A percentile compares a stretch with the other conserved stretches of the same genome.
phyloP scores from a whole-genome alignment of 805 yeast species.

The Alloascoidea africana region DNA sequence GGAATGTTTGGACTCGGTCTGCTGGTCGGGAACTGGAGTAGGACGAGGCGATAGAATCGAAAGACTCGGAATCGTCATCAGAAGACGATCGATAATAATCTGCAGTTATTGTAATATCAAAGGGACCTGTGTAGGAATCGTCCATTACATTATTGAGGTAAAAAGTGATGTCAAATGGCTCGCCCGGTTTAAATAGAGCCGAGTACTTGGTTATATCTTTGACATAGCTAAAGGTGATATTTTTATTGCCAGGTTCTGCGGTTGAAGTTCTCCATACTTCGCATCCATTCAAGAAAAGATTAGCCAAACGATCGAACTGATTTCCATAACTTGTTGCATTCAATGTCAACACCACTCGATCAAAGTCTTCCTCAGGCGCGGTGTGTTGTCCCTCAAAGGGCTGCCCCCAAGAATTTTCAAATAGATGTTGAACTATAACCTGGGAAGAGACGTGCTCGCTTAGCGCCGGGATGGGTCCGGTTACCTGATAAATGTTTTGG shows the following conservation, averaged over 20 bases:
- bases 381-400: constrained; percentile 17
- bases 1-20: constrained; percentile 9
- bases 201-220: constrained; percentile 53
- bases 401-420: constrained; percentile 18
- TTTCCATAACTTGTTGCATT: constrained; percentile 16
- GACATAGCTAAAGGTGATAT: constrained; percentile 29
- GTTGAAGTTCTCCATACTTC: constrained; percentile 81
- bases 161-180: constrained; percentile 28
- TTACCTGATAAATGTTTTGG: constrained; percentile 13
- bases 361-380: constrained; percentile 18
- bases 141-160: constrained; percentile 48
- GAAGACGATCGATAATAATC: constrained; percentile 28
- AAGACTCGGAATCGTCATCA: constrained; percentile 8
- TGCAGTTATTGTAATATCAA: constrained; percentile 35
- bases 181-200: constrained; percentile 27
- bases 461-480: constrained; percentile 7
- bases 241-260: constrained; percentile 54
- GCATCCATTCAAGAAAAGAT: constrained; percentile 26
- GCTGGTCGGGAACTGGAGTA: too few relatives aligned
- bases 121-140: constrained; percentile 41
- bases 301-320: constrained; percentile 23
- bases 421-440: constrained; percentile 12
- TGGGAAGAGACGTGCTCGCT: constrained; percentile 7
- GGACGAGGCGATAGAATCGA: too few relatives aligned
- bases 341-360: constrained; percentile 19